These are phyloP conservation scores for Populus simonii DNA, from an alignment of 345 rosid species.

Conservation along the genomic window DNA sequence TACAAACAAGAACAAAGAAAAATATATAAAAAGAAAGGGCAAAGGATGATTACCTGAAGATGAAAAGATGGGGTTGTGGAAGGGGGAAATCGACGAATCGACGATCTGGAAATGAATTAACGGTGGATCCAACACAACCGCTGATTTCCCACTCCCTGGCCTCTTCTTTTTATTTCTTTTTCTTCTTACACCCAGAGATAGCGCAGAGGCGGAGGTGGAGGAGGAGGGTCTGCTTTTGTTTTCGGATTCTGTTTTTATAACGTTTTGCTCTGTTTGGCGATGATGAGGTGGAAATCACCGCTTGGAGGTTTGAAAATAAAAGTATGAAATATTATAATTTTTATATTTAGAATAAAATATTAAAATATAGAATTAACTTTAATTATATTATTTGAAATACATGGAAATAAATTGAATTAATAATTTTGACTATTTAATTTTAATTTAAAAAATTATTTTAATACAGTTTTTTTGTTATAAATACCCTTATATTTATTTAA, in stretches of 20 bases:
- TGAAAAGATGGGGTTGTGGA: neutral
- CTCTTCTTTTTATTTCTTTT: neutral
- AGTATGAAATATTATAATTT: too few relatives aligned
- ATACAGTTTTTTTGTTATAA: too few relatives aligned
- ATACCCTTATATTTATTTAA: neutral
- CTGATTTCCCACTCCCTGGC: constrained; percentile 10
- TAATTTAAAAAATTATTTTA: too few relatives aligned
- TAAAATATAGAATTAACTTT: too few relatives aligned
- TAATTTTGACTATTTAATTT: too few relatives aligned
- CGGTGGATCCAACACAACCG: neutral
- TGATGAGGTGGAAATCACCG: neutral
- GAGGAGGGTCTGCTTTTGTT: too few relatives aligned
- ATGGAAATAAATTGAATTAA: too few relatives aligned
- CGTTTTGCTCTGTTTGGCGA: neutral
- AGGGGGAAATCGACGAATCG: constrained; percentile 7
- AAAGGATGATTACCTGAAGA: neutral
- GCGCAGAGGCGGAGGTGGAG: neutral
- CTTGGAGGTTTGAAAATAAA: neutral
- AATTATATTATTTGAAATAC: too few relatives aligned
- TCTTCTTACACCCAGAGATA: too few relatives aligned
- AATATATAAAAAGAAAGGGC: neutral
- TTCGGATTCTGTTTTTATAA: neutral
- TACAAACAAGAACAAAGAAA: neutral
- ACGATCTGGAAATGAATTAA: constrained; percentile 6
- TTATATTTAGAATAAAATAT: too few relatives aligned